A percentile compares a stretch with the other conserved stretches of the same genome.
These are phyloP conservation scores for Domatiomyces globalis DNA, from an alignment of 2,329 filamentous ascomycete species.

Conservation along the genomic window DNA sequence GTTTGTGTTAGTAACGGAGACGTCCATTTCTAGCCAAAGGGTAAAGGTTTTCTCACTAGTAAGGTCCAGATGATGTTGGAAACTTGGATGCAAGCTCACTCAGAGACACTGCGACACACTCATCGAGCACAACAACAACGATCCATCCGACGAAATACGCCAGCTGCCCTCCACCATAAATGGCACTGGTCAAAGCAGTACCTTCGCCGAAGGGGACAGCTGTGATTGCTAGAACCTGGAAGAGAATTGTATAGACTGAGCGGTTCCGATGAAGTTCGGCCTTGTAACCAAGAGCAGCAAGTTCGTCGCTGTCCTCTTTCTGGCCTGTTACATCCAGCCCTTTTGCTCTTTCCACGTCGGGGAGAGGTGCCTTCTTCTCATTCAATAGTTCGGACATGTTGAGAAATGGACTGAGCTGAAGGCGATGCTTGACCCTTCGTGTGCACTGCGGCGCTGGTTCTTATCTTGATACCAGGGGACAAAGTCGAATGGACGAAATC, in stretches of 20 bases:
- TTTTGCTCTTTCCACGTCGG: too few species aligned
- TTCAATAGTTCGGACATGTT: too few species aligned
- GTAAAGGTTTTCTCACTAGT: constrained; percentile 25
- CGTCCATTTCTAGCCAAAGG: background rate
- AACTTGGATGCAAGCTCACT: constrained; percentile 39
- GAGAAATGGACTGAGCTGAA: too few species aligned
- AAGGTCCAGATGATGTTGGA: constrained; percentile 36
- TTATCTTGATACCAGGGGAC: too few species aligned
- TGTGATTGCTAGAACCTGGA: constrained; percentile 47
- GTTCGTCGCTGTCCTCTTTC: constrained; percentile 21
- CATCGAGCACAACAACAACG: constrained; percentile 38
- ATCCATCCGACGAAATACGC: constrained; percentile 46
- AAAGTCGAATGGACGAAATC: too few species aligned
- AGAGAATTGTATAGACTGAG: constrained; percentile 46
- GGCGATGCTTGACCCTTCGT: too few species aligned
- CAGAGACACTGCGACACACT: constrained; percentile 39
- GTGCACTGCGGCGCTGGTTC: too few species aligned
- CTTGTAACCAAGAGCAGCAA: constrained; percentile 41
- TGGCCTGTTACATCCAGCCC: too few species aligned
- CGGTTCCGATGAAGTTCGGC: constrained; percentile 45
- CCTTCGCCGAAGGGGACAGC: constrained; percentile 33
- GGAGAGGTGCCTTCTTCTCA: too few species aligned
- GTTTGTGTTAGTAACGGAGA: background rate
- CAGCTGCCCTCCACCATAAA: constrained; percentile 36
- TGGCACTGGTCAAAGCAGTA: constrained; percentile 36